Evolutionary conservation across 306 rosid genomes (phyloP).

Genomic region (Corylus heterophylla): DNA sequence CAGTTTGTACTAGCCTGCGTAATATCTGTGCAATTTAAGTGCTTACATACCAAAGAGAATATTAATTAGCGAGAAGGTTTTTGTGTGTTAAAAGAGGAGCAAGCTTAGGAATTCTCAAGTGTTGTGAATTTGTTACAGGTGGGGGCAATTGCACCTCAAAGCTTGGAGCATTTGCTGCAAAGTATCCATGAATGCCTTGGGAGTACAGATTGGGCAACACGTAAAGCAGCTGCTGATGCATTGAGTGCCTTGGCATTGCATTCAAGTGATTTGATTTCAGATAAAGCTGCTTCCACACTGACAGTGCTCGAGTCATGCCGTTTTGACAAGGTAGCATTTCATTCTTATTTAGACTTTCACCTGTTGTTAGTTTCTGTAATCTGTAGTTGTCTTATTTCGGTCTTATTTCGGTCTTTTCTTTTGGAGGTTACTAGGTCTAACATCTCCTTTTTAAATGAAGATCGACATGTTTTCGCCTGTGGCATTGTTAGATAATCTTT

Average conservation of each 20-base stretch:
- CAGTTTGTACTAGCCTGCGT: background rate
- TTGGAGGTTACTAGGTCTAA: constrained; percentile 10
- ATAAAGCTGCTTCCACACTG: constrained; percentile 59
- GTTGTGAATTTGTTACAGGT: constrained; percentile 54
- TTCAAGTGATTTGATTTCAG: constrained; percentile 69
- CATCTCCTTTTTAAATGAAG: background rate
- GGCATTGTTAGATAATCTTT: background rate
- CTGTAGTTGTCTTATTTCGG: background rate
- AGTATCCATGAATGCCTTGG: constrained; percentile 79
- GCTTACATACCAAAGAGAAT: background rate
- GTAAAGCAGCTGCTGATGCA: constrained; percentile 96
- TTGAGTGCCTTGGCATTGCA: constrained; percentile 70
- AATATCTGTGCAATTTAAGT: background rate
- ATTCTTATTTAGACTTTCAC: background rate
- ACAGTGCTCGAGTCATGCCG: constrained; percentile 77
- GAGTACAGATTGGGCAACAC: constrained; percentile 92
- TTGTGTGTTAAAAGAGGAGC: constrained; percentile 5
- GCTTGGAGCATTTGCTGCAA: constrained; percentile 73
- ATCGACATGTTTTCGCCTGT: background rate
- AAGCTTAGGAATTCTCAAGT: constrained; percentile 15
- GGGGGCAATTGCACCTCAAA: constrained; percentile 84
- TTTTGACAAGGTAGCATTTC: constrained; percentile 88
- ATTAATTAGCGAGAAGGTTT: background rate
- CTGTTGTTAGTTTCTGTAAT: background rate
- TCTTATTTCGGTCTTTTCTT: background rate